Conservation (phyloP, 768 basidiomycete species). For the Lactarius hatsudake region DNA sequence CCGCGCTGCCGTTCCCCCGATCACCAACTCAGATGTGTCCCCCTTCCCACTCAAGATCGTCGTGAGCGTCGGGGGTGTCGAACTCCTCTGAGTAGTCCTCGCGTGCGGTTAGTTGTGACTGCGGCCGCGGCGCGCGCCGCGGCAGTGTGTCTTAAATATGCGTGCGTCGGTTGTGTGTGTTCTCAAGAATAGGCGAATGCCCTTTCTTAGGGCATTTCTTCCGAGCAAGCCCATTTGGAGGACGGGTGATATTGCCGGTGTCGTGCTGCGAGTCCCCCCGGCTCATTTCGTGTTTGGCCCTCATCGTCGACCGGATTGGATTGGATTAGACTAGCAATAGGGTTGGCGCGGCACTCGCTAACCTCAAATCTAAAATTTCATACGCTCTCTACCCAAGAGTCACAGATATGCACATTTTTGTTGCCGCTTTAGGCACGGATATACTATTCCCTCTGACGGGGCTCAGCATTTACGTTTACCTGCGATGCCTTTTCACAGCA, state of each 20-base stretch:
- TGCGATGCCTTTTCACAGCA: not conserved
- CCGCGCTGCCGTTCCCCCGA: conserved; percentile 70
- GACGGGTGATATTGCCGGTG: not conserved
- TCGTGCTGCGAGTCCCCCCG: not conserved
- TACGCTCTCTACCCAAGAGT: not conserved
- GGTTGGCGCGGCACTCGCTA: not conserved
- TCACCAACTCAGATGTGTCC: conserved; percentile 69
- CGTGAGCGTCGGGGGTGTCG: conserved; percentile 65
- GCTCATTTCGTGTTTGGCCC: not conserved
- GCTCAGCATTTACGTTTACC: not conserved
- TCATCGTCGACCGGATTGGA: not conserved
- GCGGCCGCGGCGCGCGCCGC: not conserved
- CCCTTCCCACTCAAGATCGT: conserved; percentile 74
- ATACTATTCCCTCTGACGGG: not conserved
- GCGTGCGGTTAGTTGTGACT: conserved; percentile 29
- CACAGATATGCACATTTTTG: not conserved
- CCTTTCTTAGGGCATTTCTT: not conserved
- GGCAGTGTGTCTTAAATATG: too few relatives aligned
- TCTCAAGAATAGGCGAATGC: not conserved
- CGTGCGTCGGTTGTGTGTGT: not conserved
- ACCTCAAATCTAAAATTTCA: not conserved
- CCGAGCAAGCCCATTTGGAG: not conserved
- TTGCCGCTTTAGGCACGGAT: not conserved
- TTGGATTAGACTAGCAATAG: not conserved
- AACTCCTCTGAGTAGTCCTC: conserved; percentile 51